Conservation (phyloP, 1,139 yeast genomes). For the Kodamaea sp. region DNA sequence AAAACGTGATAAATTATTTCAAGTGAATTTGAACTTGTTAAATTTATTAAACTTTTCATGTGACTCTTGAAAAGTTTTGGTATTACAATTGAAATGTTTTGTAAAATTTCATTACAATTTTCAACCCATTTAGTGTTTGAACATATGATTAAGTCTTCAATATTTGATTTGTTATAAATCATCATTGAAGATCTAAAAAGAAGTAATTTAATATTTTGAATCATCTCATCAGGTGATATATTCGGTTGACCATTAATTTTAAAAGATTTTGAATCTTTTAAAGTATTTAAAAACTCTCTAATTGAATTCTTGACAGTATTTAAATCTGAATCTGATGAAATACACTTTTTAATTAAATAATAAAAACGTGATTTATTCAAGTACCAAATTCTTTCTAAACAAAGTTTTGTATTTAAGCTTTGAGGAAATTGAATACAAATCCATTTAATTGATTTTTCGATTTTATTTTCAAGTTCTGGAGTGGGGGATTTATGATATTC, state of each 20-base stretch:
- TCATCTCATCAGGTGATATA: constrained; percentile 49
- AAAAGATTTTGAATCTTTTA: constrained; percentile 50
- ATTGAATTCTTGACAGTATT: constrained; percentile 56
- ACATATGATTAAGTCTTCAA: constrained; percentile 49
- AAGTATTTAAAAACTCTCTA: constrained; percentile 55
- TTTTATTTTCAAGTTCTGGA: constrained; percentile 21
- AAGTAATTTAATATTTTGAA: constrained; percentile 50
- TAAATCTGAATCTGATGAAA: constrained; percentile 59
- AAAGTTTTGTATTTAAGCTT: constrained; percentile 41
- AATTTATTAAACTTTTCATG: constrained; percentile 45
- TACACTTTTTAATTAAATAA: constrained; percentile 52
- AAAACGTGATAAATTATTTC: constrained; percentile 62
- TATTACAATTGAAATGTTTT: constrained; percentile 54
- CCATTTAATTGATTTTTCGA: constrained; percentile 64
- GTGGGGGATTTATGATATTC: constrained; percentile 17
- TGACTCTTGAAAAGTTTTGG: constrained; percentile 69
- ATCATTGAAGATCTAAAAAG: constrained; percentile 61
- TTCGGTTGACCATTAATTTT: constrained; percentile 36
- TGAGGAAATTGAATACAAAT: constrained; percentile 56
- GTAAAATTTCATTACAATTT: constrained; percentile 52
- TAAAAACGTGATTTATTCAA: constrained; percentile 56
- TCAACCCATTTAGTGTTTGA: constrained; percentile 34
- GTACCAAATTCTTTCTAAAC: constrained; percentile 49
- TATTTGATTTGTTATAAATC: constrained; percentile 62
- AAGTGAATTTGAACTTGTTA: constrained; percentile 24